A percentile compares a stretch with the other conserved stretches of the same genome.
phyloP scores from a whole-genome alignment of 2,329 filamentous ascomycete species.

The Ilyonectria robusta region DNA sequence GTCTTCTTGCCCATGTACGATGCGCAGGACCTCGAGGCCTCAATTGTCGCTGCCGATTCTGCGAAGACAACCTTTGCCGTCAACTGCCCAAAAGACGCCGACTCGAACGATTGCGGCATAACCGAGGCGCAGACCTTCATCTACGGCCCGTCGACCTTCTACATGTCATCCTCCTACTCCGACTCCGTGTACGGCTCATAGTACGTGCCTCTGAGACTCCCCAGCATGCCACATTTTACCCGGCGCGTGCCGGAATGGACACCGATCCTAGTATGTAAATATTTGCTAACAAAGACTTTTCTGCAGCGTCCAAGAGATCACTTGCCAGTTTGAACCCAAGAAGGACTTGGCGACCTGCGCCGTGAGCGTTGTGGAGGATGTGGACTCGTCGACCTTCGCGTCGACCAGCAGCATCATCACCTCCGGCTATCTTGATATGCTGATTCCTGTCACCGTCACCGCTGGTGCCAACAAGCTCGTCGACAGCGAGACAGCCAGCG shows the following conservation, averaged over 20 bases:
- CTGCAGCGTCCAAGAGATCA: constrained; percentile 35
- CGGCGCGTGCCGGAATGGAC: not conserved
- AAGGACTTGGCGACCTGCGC: constrained; percentile 46
- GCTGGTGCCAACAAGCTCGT: constrained; percentile 55
- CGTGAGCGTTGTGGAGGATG: constrained; percentile 7
- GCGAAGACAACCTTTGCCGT: constrained; percentile 51
- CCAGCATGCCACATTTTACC: too few species aligned
- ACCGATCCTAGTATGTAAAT: not conserved
- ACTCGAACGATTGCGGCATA: constrained; percentile 46
- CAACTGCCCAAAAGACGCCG: constrained; percentile 40
- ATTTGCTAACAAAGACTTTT: not conserved
- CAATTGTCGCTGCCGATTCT: constrained; percentile 48
- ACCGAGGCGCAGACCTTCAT: constrained; percentile 40
- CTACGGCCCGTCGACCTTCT: constrained; percentile 49
- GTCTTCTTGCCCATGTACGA: constrained; percentile 48
- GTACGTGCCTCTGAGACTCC: constrained; percentile 30
- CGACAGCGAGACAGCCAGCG: constrained; percentile 18
- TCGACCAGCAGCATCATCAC: constrained; percentile 17
- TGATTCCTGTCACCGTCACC: constrained; percentile 54
- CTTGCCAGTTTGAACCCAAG: constrained; percentile 46
- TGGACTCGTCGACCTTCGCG: constrained; percentile 10
- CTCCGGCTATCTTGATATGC: constrained; percentile 37
- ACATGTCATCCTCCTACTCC: constrained; percentile 33
- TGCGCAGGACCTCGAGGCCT: constrained; percentile 44
- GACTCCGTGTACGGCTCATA: constrained; percentile 29